Evolutionary conservation across 768 basidiomycete species (phyloP), one percentile per base, ranked within the genome.

Genomic region (Trametes cingulata): DNA sequence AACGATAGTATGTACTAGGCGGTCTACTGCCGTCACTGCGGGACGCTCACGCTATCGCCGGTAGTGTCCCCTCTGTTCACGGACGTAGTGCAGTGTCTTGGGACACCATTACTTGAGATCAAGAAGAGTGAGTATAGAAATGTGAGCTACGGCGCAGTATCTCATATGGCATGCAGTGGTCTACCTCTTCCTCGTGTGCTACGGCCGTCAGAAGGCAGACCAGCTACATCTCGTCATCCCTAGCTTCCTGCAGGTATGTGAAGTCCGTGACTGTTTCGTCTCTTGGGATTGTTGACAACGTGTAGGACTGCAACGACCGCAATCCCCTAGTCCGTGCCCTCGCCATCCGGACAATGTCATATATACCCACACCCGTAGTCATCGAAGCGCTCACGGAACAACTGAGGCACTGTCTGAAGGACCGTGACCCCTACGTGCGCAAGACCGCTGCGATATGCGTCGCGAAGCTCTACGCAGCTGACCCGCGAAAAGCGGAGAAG

Each of bases 391-490:
- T 99, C 37, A 79, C 87, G 41, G 97, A 98, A 58, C 96, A 95
- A 52, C 78, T 99, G 29, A 85, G 93, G 61, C 94, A 97, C 72
- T 91, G 90, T 63, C 80, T 98, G 42, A 91, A 93, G 69, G 97
- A 99, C 72, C 82, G 87, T 15, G 96, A 99, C 73, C 95, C 97
- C 19, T 99, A 99, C 73, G 97, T 99, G 15, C 88, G 97, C 61
- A 99, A 99, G 78, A 99, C 97, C 4, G 95, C 96, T 19, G 95
- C 96, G 1, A 95, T 98, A 25, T 97, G 94, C 68, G 97, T 98
- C 14, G 95, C 93, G 15, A 99, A 99, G 74, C 78, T 98, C 19
- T 98, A 96, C 69, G 81, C 87, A 15, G 90, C 92, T 29, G 96
- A 97, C 71, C 87, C 90, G 27, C 81, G 89, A 60, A 85, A 87